Conservation (phyloP, 768 basidiomycete species). For the Mycena polygramma region DNA sequence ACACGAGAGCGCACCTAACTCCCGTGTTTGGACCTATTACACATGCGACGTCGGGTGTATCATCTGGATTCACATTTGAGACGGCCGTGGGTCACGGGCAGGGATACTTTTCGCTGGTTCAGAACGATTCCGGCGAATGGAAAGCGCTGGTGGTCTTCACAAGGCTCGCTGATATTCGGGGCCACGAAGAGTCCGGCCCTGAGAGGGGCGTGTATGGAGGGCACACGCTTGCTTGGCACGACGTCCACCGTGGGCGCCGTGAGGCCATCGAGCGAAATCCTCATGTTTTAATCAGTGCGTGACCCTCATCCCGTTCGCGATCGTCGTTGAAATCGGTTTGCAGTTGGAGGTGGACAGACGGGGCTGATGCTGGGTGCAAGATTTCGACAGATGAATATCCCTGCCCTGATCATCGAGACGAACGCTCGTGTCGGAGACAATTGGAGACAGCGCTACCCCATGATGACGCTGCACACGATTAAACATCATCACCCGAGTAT, state of each 20-base stretch:
- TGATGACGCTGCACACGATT: constrained; percentile 59
- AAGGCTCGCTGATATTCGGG: constrained; percentile 48
- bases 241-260: constrained; percentile 51
- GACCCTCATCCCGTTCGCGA: not conserved
- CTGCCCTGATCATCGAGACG: constrained; percentile 53
- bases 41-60: constrained; percentile 40
- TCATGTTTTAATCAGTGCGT: constrained; percentile 43
- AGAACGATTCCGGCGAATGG: constrained; percentile 43
- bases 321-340: not conserved
- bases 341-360: constrained; percentile 60
- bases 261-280: constrained; percentile 54
- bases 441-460: constrained; percentile 59
- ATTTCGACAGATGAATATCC: constrained; percentile 56
- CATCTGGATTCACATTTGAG: constrained; percentile 54
- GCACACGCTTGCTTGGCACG: constrained; percentile 51
- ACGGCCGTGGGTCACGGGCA: constrained; percentile 48
- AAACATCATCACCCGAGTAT: constrained; percentile 34
- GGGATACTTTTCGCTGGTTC: constrained; percentile 51
- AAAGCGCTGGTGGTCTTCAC: constrained; percentile 53
- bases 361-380: constrained; percentile 58
- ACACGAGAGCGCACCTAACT: constrained; percentile 25
- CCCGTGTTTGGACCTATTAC: constrained; percentile 10
- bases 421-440: constrained; percentile 52
- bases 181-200: constrained; percentile 48
- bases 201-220: constrained; percentile 47